These are phyloP conservation scores for Pyrenophora seminiperda DNA, from an alignment of 2,329 filamentous ascomycete genomes.

Conservation along the genomic window DNA sequence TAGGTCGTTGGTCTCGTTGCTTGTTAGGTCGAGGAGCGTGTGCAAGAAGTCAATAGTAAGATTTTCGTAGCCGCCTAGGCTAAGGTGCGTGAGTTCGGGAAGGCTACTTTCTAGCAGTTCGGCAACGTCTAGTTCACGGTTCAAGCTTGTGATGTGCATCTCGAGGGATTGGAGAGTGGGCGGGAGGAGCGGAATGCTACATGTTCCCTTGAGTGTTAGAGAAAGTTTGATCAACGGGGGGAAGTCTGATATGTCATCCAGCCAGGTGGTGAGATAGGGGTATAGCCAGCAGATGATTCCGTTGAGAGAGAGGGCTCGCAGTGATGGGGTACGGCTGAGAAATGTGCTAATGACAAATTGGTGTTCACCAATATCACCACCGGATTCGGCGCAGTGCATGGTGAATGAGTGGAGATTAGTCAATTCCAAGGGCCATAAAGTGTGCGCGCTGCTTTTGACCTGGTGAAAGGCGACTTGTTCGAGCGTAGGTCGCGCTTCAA, in stretches of 20 bases:
- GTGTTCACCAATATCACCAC: background rate
- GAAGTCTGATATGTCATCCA: background rate
- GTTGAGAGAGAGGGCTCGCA: conserved; percentile 19
- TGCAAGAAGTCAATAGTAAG: conserved; percentile 13
- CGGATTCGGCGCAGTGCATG: conserved; percentile 14
- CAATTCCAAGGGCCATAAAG: conserved; percentile 34
- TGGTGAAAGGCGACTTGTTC: conserved; percentile 31
- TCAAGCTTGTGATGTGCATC: conserved; percentile 3
- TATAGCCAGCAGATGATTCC: conserved; percentile 1
- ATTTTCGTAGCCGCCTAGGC: conserved; percentile 14
- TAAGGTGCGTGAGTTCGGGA: conserved; percentile 27
- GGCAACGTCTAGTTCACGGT: background rate
- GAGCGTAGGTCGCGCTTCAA: conserved; percentile 32
- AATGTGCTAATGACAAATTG: conserved; percentile 4
- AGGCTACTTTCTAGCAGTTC: background rate
- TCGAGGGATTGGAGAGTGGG: conserved; percentile 24
- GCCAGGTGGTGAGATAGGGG: conserved; percentile 5
- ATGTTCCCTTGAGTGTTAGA: conserved; percentile 12
- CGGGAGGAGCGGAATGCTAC: conserved; percentile 18
- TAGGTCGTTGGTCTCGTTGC: background rate
- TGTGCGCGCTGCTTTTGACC: background rate
- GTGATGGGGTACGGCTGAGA: conserved; percentile 20
- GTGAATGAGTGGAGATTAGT: conserved; percentile 32
- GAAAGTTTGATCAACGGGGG: conserved; percentile 18
- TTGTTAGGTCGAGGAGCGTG: conserved; percentile 18